A percentile compares a stretch with the other conserved stretches of the same genome.
phyloP scores from a whole-genome alignment of 352 stramenopile species.

The Pythium rishiriense region DNA sequence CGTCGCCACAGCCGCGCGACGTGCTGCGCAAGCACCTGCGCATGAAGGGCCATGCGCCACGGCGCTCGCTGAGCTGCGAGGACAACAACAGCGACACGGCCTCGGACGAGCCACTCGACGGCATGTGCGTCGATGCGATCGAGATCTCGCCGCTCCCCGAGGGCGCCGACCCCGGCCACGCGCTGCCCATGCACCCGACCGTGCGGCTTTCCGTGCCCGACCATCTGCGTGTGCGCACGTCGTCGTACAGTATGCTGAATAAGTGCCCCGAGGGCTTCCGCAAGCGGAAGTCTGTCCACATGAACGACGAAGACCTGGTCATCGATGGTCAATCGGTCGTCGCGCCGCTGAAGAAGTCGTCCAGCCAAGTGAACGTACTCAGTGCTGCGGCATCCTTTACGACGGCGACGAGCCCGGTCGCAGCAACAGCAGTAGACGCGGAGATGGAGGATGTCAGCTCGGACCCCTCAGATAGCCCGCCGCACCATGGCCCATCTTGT shows the following conservation, averaged over 20 bases:
- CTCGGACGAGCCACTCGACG: constrained; percentile 27
- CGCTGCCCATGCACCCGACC: constrained; percentile 23
- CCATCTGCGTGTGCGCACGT: constrained; percentile 45
- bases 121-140: constrained; percentile 62
- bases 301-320: constrained; percentile 35
- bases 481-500: constrained; percentile 7
- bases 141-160: constrained; percentile 50
- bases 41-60: constrained; percentile 47
- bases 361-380: constrained; percentile 66
- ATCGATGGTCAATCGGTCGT: constrained; percentile 14
- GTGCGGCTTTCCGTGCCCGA: constrained; percentile 55
- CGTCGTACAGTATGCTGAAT: constrained; percentile 58
- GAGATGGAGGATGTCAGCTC: constrained; percentile 13
- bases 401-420: neutral
- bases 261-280: constrained; percentile 69
- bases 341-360: constrained; percentile 61
- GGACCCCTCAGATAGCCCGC: constrained; percentile 22
- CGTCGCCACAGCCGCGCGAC: constrained; percentile 74
- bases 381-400: constrained; percentile 7
- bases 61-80: constrained; percentile 24
- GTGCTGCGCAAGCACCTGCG: constrained; percentile 70
- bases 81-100: constrained; percentile 28
- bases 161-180: constrained; percentile 25
- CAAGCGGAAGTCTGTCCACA: constrained; percentile 76
- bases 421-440: constrained; percentile 11